Evolutionary conservation across 495 filamentous ascomycete species (phyloP), one percentile per base, ranked within the genome.

Genomic region (Penicillium psychrofluorescens): DNA sequence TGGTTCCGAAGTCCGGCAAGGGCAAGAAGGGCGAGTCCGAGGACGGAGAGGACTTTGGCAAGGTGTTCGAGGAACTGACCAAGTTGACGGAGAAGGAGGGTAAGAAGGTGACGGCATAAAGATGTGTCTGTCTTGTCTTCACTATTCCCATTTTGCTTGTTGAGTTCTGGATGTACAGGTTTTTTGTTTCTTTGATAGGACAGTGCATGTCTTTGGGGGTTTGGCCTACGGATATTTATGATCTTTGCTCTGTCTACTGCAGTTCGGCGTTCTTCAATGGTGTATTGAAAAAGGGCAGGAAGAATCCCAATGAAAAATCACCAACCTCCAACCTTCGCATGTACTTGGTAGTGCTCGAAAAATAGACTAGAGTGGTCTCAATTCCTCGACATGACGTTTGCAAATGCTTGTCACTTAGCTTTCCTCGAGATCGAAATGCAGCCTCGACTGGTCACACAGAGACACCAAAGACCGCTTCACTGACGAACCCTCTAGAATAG

Each of bases 1-100:
- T 95, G 16, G 59, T 67, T 51, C 76, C 64, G 64, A 84, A 81
- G 72, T 62, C 68, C 31, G 50, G 62, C 11, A 64, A 60, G 41
- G 72, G 74, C 63, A 68, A 59, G 60, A 80, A 81, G 74, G 68
- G 66, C 53, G 54, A 64, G 44, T 70, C 68, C 47, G 66, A 67
- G 36, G 71, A 60, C 41, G 64, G 59, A 34, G 84, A 83, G 58
- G 85, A 88, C 42, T 90, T 87, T 64, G 72, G 69, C 62, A 80
- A 85, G 54, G 71, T 78, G 3, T 90, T 80, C 58, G 79, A 82
- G 64, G 84, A 86, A 51, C 62, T 88, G 47, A 74, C 79, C 47
- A 86, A 86, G 72, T 64, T 84, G 35, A 82, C 81, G 22, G 74
- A 87, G 69, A 86, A 88, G 72, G 83, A 87, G 68, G 64, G 57